These are phyloP conservation scores for Phytophthora pseudosyringae DNA, from an alignment of 352 stramenopile genomes.

Conservation along the genomic window DNA sequence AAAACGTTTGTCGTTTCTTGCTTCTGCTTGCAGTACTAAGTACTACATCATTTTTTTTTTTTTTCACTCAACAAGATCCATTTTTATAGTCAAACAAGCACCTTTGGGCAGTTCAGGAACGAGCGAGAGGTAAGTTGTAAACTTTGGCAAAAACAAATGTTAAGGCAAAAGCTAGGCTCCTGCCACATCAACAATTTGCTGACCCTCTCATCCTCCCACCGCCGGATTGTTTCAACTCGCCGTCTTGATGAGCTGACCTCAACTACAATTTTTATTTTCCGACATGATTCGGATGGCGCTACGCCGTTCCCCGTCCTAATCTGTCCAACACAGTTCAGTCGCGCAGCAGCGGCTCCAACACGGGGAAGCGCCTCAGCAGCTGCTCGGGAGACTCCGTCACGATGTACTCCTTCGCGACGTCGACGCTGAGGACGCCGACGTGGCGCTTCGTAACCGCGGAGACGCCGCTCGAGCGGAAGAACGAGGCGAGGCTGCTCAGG, in stretches of 20 bases:
- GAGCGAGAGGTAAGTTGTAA: too few species aligned
- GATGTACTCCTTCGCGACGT: conserved; percentile 37
- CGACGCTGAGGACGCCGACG: conserved; percentile 20
- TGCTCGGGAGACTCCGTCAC: conserved; percentile 29
- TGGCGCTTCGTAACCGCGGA: conserved; percentile 41
- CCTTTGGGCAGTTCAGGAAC: too few species aligned
- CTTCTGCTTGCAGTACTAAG: too few species aligned
- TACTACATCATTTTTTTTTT: too few species aligned
- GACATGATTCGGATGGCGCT: conserved; percentile 1
- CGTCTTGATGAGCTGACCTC: conserved; percentile 18
- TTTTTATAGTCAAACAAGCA: too few species aligned
- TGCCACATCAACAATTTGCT: background rate
- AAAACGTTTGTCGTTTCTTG: too few species aligned
- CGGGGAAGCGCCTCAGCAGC: conserved; percentile 42
- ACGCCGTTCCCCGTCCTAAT: background rate
- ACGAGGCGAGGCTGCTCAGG: conserved; percentile 63
- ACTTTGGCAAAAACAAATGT: too few species aligned
- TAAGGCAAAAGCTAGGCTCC: too few species aligned
- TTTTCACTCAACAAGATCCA: too few species aligned
- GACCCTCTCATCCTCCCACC: background rate
- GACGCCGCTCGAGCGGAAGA: conserved; percentile 66
- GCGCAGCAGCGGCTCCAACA: conserved; percentile 33
- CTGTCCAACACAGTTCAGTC: conserved; percentile 17
- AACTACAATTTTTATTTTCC: background rate
- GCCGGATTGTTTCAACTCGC: background rate